These are phyloP conservation scores for Eucalyptus coolabah DNA, from an alignment of 345 rosid genomes.

Conservation along the genomic window DNA sequence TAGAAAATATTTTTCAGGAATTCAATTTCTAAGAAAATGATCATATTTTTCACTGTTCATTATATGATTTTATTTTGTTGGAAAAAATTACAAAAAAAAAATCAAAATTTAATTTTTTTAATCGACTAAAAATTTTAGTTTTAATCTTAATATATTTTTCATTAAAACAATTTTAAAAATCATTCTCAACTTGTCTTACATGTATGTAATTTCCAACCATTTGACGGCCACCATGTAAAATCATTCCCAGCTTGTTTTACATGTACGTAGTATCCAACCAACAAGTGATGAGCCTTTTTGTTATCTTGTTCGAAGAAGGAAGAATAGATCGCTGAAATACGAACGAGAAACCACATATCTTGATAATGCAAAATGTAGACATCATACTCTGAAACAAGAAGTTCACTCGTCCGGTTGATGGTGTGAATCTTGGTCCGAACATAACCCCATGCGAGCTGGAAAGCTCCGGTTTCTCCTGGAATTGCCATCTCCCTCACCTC, in stretches of 20 bases:
- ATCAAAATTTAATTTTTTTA: no score
- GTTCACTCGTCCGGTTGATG: not conserved
- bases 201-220: no score
- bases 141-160: no score
- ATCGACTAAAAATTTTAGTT: fast-evolving
- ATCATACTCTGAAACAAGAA: not conserved
- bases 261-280: not conserved
- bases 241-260: no score
- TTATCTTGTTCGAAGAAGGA: not conserved
- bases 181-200: no score
- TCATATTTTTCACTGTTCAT: no score
- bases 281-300: not conserved
- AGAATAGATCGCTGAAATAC: not conserved
- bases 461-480: conserved; percentile 10
- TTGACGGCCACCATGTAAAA: no score
- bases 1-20: fast-evolving
- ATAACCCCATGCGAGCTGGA: conserved; percentile 15
- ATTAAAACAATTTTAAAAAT: no score
- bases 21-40: no score
- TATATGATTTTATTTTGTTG: no score
- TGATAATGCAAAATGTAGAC: not conserved
- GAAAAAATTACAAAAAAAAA: no score
- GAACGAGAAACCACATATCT: not conserved
- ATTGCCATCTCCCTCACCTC: conserved; percentile 8
- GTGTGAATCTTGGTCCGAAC: conserved; percentile 5